These are phyloP conservation scores for Penicillium paxilli DNA, from an alignment of 495 filamentous ascomycete genomes.

Conservation along the genomic window DNA sequence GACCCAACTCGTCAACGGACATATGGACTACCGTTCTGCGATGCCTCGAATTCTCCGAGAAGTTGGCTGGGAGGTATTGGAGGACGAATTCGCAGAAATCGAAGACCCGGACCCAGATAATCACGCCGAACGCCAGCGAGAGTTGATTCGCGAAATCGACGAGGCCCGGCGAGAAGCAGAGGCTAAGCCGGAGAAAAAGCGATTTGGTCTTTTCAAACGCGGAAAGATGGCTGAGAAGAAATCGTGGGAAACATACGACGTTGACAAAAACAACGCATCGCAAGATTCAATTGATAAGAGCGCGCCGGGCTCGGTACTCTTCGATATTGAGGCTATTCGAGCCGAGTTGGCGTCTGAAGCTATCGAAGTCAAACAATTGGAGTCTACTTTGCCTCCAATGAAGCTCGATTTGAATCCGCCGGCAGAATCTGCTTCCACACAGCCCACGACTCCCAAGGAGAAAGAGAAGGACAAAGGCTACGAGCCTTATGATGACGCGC, in stretches of 20 bases:
- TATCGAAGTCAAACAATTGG: constrained; percentile 76
- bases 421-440: constrained; percentile 18
- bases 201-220: constrained; percentile 77
- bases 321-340: constrained; percentile 94
- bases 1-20: constrained; percentile 82
- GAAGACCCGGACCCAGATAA: constrained; percentile 97
- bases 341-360: constrained; percentile 77
- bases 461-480: constrained; percentile 36
- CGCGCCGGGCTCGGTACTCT: constrained; percentile 62
- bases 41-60: constrained; percentile 86
- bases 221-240: constrained; percentile 78
- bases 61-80: constrained; percentile 85
- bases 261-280: constrained; percentile 34
- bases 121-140: constrained; percentile 81
- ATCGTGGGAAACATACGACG: constrained; percentile 93
- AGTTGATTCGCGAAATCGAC: constrained; percentile 95
- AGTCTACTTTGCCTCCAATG: constrained; percentile 87
- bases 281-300: constrained; percentile 28
- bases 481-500: constrained; percentile 39
- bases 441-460: constrained; percentile 36
- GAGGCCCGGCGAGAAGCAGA: constrained; percentile 87
- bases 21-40: constrained; percentile 93
- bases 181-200: constrained; percentile 65
- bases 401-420: constrained; percentile 63
- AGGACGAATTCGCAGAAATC: constrained; percentile 94